Evolutionary conservation across 371 early-diverging fungal genomes (phyloP), one percentile per base, ranked within the genome.

Genomic region (Rhizomucor pusillus): DNA sequence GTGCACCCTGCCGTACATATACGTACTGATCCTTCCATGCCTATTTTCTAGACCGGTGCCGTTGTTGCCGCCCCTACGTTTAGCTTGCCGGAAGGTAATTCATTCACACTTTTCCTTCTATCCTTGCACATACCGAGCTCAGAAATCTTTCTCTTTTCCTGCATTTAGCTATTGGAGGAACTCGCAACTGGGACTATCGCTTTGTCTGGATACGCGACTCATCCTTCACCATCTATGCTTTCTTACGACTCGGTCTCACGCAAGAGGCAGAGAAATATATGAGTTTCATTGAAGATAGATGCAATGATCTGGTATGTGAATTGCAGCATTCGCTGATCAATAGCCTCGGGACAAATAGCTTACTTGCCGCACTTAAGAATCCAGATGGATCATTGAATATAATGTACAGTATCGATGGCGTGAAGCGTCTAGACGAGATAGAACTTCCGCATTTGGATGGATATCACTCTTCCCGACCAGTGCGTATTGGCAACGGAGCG

Each of bases 11-110:
- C 36, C 11, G 34, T 22, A 11, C 20, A 1, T 34, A 14, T 16
- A 18, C 6, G 12, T 9, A n/a, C 29, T 41, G 24, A 9, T 48
- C 18, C 14, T 51, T 19, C 29, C 7, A 13, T 41, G 19, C 35
- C 19, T 33, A 2, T 16, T 23, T 29, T 25, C 7, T 41, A 74
- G 69, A 88, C 91, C 0, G 92, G 92, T 13, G 92, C 92, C 0
- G 86, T 91, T 9, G 84, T 92, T 14, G 92, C 92, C 0, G 79
- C 90, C 0, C 87, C 89, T n/a, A 91, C 92, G 1, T 90, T 90
- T 63, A 82, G 87, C 19, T 60, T 92, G 48, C 92, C 92, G 2
- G 91, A 91, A 73, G 75, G 80, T 80, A 62, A 29, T 43, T 34
- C 12, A 40, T 18, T 29, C 24, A 29, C 24, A 1, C 1, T 40